These are phyloP conservation scores for Tieghemostelium lacteum DNA, from an alignment of 78 protist species.

Conservation along the genomic window DNA sequence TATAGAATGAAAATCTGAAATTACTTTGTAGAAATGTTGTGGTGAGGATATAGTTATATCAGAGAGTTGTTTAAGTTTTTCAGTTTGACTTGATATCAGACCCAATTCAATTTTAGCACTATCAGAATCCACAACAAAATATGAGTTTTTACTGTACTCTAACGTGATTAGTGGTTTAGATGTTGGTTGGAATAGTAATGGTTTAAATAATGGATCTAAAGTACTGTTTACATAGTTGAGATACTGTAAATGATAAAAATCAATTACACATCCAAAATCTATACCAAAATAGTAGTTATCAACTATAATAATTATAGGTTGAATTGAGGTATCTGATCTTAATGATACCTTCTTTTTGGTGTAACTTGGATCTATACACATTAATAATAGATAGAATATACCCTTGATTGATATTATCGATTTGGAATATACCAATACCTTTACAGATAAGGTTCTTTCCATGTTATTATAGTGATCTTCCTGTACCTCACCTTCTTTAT, in stretches of 20 bases:
- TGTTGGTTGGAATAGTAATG: too few species aligned
- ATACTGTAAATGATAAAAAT: conserved; percentile 16
- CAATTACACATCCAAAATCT: conserved; percentile 16
- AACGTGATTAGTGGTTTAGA: too few species aligned
- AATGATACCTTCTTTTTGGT: not conserved
- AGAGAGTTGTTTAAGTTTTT: not conserved
- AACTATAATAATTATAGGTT: too few species aligned
- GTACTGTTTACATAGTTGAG: not conserved
- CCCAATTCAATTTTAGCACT: not conserved
- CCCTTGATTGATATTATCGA: conserved; percentile 4
- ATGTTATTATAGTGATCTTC: not conserved
- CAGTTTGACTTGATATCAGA: not conserved
- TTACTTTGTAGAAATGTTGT: not conserved
- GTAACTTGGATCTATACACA: conserved; percentile 1
- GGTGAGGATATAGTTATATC: not conserved
- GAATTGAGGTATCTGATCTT: not conserved
- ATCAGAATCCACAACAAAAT: not conserved
- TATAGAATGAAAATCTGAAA: conserved; percentile 23
- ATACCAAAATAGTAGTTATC: conserved; percentile 29
- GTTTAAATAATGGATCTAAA: not conserved
- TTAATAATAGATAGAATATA: not conserved
- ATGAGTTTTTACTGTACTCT: too few species aligned
- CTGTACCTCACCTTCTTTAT: not conserved
- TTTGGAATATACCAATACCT: conserved; percentile 22
- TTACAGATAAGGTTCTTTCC: not conserved